Base-by-base conservation (phyloP, 331 rosid genomes). In the Malus hybrid region DNA sequence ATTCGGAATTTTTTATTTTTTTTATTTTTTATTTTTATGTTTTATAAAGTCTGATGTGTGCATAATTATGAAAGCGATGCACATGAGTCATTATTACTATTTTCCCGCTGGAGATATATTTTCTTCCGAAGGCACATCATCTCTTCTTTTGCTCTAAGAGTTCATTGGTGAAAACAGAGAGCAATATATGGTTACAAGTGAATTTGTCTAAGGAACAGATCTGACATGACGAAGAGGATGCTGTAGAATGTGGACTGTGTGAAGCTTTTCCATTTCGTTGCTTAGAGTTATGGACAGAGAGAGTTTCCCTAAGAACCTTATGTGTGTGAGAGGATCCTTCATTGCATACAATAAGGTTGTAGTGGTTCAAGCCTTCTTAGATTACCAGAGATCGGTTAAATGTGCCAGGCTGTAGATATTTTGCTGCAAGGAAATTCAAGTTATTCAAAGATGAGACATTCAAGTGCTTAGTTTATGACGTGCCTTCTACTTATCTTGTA, bases 151-250 rank as follows among this genome's bases (percentile, higher is more conserved):
- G 72, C 70, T 76, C 58, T 72, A 77, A 90, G 89, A 79, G 85
- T 76, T 75, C 86, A 55, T 78, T 82, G 91, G 93, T 44, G 73
- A 88, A 85, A 85, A 83, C 77, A 88, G 87, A 88, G 87, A 75
- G 79, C 89, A 76, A 63, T 71, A 63, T 71, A 33, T 90, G 89
- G 99, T 92, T 87, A 89, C 93, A 74, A 82, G 88, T 89, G 89
- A 79, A 83, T 92, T 89, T 95, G 86, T 92, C 87, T 73, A 79
- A 86, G 90, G 87, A 89, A 88, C 99, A 92, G 97, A 90, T 87
- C 62, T 78, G 82, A 65, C 82, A 85, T 82, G 84, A 79, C 82
- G 84, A 87, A 87, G 91, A 79, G 84, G 93, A 90, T 86, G 93
- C 96, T 76, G 80, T 94, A 84, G 93, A 88, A 83, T 88, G 89